phyloP scores from a whole-genome alignment of 192 early-diverging fungal genomes.

The Linnemannia zychae region DNA sequence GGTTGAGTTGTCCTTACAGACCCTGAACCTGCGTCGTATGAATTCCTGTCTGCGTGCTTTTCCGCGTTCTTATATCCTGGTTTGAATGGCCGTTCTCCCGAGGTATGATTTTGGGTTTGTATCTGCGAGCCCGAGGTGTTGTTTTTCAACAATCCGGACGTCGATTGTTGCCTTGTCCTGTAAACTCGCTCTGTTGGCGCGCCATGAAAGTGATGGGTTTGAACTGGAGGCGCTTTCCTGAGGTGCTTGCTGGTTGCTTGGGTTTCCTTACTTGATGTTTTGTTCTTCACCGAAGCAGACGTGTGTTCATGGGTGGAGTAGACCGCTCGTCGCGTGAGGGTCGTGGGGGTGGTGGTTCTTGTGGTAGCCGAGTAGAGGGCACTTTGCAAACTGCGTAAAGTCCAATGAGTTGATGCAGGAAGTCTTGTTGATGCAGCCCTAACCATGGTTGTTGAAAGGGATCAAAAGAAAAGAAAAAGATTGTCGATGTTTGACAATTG shows the following conservation, averaged over 20 bases:
- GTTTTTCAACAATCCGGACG: neutral
- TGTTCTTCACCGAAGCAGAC: neutral
- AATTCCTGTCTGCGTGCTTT: neutral
- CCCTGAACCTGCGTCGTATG: neutral
- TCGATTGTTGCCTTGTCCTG: neutral
- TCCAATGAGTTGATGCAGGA: slow-evolving; percentile 1
- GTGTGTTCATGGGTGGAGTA: neutral
- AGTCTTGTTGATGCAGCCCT: neutral
- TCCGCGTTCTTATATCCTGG: neutral
- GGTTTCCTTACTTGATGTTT: neutral
- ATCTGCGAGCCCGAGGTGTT: neutral
- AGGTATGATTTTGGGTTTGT: neutral
- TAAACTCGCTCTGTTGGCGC: neutral
- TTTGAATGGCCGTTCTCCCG: neutral
- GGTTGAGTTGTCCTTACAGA: neutral
- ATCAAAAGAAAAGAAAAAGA: neutral
- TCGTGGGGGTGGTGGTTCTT: neutral
- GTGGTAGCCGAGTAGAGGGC: neutral
- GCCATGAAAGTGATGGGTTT: neutral
- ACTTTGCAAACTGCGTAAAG: neutral
- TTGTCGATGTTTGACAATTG: neutral
- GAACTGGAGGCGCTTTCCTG: neutral
- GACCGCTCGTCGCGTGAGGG: neutral
- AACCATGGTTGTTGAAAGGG: neutral
- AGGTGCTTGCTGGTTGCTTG: neutral